Evolutionary conservation across 129 eudicot species (phyloP).

Genomic region (sunflower (Helianthus annuus)): DNA sequence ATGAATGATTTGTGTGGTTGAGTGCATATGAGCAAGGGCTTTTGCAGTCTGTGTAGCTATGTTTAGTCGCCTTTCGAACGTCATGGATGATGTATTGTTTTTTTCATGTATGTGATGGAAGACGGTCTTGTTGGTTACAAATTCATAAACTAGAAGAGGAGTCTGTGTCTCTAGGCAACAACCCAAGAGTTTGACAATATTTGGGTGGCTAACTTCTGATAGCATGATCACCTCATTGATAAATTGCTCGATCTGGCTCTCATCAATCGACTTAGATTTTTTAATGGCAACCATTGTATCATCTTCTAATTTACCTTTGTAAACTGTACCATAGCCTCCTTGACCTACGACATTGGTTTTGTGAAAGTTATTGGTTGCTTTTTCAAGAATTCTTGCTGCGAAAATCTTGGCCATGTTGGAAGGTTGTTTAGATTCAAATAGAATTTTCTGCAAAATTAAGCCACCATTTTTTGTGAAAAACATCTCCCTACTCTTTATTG

Average conservation of each 20-base stretch:
- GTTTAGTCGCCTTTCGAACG: not conserved
- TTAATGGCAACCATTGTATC: not conserved
- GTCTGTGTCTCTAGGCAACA: conserved; percentile 7
- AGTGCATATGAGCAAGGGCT: conserved; percentile 7
- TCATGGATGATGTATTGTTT: not conserved
- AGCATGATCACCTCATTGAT: conserved; percentile 9
- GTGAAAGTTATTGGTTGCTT: conserved; percentile 3
- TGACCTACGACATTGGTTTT: conserved; percentile 4
- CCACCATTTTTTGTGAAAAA: conserved; percentile 2
- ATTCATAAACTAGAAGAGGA: conserved; percentile 7
- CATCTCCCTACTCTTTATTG: not conserved
- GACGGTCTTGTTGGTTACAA: conserved; percentile 7
- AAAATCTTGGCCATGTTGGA: conserved; percentile 9
- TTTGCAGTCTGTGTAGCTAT: conserved; percentile 2
- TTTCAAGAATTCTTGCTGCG: conserved; percentile 6
- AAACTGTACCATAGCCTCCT: conserved; percentile 8
- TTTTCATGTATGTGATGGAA: conserved; percentile 8
- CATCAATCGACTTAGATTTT: not conserved
- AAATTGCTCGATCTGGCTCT: not conserved
- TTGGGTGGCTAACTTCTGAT: conserved; percentile 1
- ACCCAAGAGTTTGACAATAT: not conserved
- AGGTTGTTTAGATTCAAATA: not conserved
- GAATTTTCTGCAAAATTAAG: not conserved
- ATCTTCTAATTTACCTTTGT: conserved; percentile 5
- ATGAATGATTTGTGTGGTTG: conserved; percentile 10